Base-by-base conservation (phyloP, 306 rosid species). In the Hippophae rhamnoides region DNA sequence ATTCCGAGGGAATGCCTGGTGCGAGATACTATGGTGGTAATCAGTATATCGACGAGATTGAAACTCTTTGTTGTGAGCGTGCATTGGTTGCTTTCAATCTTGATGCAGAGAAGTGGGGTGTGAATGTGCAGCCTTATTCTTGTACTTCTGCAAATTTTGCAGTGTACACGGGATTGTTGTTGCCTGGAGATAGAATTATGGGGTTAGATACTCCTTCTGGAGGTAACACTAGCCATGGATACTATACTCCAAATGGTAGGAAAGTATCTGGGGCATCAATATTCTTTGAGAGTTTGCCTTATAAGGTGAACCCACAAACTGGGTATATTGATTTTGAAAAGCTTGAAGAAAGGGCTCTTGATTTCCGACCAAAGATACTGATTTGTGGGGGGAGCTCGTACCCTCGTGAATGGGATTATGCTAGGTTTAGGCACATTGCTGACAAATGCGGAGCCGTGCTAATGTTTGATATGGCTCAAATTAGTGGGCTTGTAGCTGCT, bases 181-280 rank as follows among this genome's bases (percentile, higher is more conserved):
- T 79, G 7, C 98, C 98, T 0, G 94, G 95, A 1, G 98, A 90
- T 74, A 72, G 98, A 8, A 83, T 87, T 26, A 87, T 90, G 98
- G 98, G 95, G 63, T 63, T 90, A 79, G 98, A 90, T 71, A 83
- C 98, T 5, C 98, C 98, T 3, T 87, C 95, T 5, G 98, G 98
- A 70, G 98, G 98, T 71, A 88, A 90, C 53, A 85, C 96, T 18
- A 90, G 98, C 60, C 96, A 90, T 56, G 98, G 98, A 1, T 90
- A 83, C 69, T 90, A 79, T 64, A 83, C 92, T 10, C 96, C 92
- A 0, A 87, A 77, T 65, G 98, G 96, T 63, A 87, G 83, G 78
- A 90, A 87, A 44, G 87, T 87, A 69, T 85, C 98, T 0, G 87
- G 86, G 51, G 87, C 98, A 0, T 90, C 98, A 0, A 90, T 87